phyloP scores from a whole-genome alignment of 495 filamentous ascomycete species.

The Aspergillus conjunctus region DNA sequence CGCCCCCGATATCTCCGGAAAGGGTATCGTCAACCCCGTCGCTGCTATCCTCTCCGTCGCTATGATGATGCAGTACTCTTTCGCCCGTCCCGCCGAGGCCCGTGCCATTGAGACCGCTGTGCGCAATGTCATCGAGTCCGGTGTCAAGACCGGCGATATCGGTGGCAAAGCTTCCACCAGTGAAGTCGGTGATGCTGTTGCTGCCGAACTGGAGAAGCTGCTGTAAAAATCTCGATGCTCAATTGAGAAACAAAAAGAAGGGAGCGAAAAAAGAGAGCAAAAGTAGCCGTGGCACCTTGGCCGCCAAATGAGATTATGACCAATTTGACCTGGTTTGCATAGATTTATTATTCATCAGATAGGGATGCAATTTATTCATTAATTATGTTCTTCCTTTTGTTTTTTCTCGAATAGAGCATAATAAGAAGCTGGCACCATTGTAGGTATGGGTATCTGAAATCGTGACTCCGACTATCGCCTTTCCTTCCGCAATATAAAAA shows the following conservation, averaged over 20 bases:
- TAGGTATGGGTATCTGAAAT: slow-evolving; percentile 37
- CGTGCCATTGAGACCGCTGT: slow-evolving; percentile 56
- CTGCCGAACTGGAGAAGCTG: slow-evolving; percentile 51
- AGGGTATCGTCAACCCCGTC: slow-evolving; percentile 81
- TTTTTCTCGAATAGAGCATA: background rate
- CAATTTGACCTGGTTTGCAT: slow-evolving; percentile 10
- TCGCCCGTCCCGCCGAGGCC: slow-evolving; percentile 51
- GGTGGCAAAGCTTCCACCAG: slow-evolving; percentile 54
- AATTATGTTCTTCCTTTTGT: slow-evolving; percentile 3
- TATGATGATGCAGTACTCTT: slow-evolving; percentile 60
- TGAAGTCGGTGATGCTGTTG: slow-evolving; percentile 57
- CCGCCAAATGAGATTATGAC: slow-evolving; percentile 22
- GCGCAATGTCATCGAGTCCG: slow-evolving; percentile 53
- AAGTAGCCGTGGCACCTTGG: background rate
- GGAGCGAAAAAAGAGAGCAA: background rate
- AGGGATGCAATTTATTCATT: slow-evolving; percentile 34
- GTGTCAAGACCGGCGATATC: slow-evolving; percentile 56
- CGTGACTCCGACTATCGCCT: slow-evolving; percentile 25
- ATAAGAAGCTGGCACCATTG: background rate
- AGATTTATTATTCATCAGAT: slow-evolving; percentile 3
- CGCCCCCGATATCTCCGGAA: slow-evolving; percentile 68
- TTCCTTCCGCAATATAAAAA: slow-evolving; percentile 13
- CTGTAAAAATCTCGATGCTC: slow-evolving; percentile 32
- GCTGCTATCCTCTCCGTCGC: slow-evolving; percentile 57
- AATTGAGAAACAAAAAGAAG: slow-evolving; percentile 5